Conservation (phyloP, 1,139 yeast species). For the Chernovozyma sophiae-reginae region DNA sequence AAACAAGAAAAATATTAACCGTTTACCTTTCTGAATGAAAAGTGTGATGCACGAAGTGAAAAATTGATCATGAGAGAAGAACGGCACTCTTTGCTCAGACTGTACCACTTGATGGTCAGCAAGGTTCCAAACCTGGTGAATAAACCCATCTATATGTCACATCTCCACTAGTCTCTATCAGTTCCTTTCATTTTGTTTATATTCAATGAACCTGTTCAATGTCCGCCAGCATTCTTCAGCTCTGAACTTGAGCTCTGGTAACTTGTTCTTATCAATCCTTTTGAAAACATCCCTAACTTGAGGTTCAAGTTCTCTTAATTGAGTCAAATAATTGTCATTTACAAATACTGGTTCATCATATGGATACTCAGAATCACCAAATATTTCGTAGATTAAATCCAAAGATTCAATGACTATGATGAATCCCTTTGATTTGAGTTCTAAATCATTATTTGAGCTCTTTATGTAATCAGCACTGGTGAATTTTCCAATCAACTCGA, state of each 20-base stretch:
- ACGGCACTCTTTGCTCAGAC: too few species aligned
- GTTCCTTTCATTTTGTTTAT: slow-evolving; percentile 45
- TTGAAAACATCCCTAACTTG: slow-evolving; percentile 51
- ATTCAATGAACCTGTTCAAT: slow-evolving; percentile 70
- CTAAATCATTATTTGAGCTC: slow-evolving; percentile 7
- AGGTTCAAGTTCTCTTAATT: slow-evolving; percentile 44
- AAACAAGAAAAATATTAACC: too few species aligned
- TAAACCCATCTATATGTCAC: too few species aligned
- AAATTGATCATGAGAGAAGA: too few species aligned
- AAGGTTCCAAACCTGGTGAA: too few species aligned
- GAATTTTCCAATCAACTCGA: slow-evolving; percentile 24
- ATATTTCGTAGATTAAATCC: slow-evolving; percentile 69
- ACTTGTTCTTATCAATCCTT: slow-evolving; percentile 64
- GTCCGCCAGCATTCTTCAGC: slow-evolving; percentile 69
- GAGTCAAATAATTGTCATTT: slow-evolving; percentile 41
- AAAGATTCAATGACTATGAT: slow-evolving; percentile 56
- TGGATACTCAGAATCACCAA: slow-evolving; percentile 65
- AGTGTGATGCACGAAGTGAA: too few species aligned
- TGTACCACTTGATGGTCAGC: too few species aligned
- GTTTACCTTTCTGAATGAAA: too few species aligned
- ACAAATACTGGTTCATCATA: slow-evolving; percentile 73
- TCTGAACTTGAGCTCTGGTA: slow-evolving; percentile 52
- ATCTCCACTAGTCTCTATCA: too few species aligned
- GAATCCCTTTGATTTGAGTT: slow-evolving; percentile 18
- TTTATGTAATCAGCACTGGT: slow-evolving; percentile 17